Evolutionary conservation across 2,329 filamentous ascomycete species (phyloP), one percentile per base, ranked within the genome.

Genomic region (Phoma herbarum): DNA sequence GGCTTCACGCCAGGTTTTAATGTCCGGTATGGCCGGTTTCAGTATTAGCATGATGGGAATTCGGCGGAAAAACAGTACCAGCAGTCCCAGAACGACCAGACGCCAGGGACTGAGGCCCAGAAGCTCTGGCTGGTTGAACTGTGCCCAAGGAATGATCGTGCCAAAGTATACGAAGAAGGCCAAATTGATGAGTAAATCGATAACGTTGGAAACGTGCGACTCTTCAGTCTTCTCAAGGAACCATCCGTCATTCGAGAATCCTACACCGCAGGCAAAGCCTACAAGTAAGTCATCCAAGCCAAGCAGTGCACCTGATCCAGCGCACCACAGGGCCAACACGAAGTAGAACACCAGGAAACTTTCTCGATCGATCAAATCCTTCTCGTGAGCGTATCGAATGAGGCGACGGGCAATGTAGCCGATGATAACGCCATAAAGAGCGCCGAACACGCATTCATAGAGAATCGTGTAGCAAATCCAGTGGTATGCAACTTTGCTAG

Each of bases 311-410:
- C 95, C 95, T 0, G 94, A 94, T 18, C 95, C 95, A 59, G 95
- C 95, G 74, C 93, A 97, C 79, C 97, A 99, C 22, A 99, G 85
- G 1, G 95, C 94, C 54, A 99, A 83, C 45, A 97, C 93, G 70
- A 99, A 99, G 82, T 99, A 99, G 80, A 98, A 99, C 49, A 98
- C 95, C 53, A 99, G 86, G 72, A 97, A 98, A 77, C 94, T 98
- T 79, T 99, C 95, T 71, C 95, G 86, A 74, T 99, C 95, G 67
- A 99, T 96, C 55, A 97, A 77, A 47, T 95, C 91, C 66, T 85
- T 88, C 69, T 89, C 86, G 78, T 99, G 94, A 10, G 95, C 93
- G 61, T 82, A 89, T 70, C 92, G 93, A 81, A 99, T 97, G 25
- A 91, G 88, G 67, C 96, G 94, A 25, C 95, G 90, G 26, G 93